phyloP scores from a whole-genome alignment of 352 stramenopile genomes.

The Plasmopara viticola region DNA sequence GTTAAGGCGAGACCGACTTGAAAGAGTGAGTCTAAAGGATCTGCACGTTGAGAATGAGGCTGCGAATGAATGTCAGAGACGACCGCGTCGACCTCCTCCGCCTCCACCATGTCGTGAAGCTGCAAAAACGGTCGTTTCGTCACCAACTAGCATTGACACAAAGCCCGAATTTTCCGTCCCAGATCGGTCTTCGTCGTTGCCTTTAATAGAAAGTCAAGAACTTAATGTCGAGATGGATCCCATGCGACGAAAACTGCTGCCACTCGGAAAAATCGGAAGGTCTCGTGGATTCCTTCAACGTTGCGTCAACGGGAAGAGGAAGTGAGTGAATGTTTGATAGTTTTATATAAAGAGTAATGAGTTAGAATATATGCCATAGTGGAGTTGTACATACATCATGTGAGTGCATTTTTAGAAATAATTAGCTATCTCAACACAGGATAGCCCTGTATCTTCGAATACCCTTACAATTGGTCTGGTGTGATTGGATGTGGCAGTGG shows the following conservation, averaged over 20 bases:
- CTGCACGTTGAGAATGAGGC: conserved; percentile 10
- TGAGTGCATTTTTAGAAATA: background rate
- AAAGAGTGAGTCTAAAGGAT: conserved; percentile 5
- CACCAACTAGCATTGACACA: conserved; percentile 6
- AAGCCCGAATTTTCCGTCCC: conserved; percentile 11
- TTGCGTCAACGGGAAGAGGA: conserved; percentile 6
- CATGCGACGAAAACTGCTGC: conserved; percentile 17
- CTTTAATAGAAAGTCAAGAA: conserved; percentile 13
- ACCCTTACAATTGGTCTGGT: conserved; percentile 59
- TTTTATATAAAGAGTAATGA: background rate
- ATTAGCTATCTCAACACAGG: background rate
- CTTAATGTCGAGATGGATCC: conserved; percentile 16
- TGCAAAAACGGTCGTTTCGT: conserved; percentile 7
- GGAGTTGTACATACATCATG: background rate
- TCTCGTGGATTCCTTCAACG: conserved; percentile 15
- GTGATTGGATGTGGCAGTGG: conserved; percentile 80
- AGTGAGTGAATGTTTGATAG: background rate
- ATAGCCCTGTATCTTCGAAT: background rate
- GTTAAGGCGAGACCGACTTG: conserved; percentile 5
- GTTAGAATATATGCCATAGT: background rate
- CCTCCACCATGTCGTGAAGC: conserved; percentile 11
- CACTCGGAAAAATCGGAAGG: conserved; percentile 9
- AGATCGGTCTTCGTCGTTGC: conserved; percentile 10
- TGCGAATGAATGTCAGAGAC: conserved; percentile 4
- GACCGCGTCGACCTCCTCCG: conserved; percentile 9